These are phyloP conservation scores for Termitomyces heimii DNA, from an alignment of 768 basidiomycete genomes.

Conservation along the genomic window DNA sequence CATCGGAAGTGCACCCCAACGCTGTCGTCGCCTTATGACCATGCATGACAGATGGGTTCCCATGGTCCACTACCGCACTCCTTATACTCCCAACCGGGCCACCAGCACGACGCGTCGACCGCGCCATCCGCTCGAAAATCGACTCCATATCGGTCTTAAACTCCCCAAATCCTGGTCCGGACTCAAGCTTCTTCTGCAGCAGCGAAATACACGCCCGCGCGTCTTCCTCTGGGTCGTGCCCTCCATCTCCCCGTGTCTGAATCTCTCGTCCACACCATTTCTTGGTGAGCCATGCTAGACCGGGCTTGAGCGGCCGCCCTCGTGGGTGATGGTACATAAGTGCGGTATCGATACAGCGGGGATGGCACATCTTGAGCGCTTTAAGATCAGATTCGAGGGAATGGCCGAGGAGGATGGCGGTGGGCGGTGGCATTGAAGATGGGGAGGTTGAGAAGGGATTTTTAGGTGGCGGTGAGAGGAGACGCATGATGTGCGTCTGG, in stretches of 20 bases:
- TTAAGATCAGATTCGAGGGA: constrained; percentile 93
- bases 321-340: constrained; percentile 89
- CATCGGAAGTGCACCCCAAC: constrained; percentile 70
- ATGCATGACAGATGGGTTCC: constrained; percentile 80
- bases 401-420: constrained; percentile 86
- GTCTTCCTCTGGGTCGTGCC: constrained; percentile 95
- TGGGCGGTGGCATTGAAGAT: constrained; percentile 36
- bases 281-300: constrained; percentile 93
- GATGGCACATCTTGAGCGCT: constrained; percentile 82
- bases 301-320: constrained; percentile 90
- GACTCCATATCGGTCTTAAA: constrained; percentile 81
- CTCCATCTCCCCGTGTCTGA: constrained; percentile 76
- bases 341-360: constrained; percentile 88
- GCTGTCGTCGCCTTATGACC: constrained; percentile 77
- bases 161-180: constrained; percentile 79
- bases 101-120: constrained; percentile 33
- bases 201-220: constrained; percentile 85
- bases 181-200: constrained; percentile 71
- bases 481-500: constrained; percentile 59
- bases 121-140: constrained; percentile 80
- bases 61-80: constrained; percentile 78
- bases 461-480: constrained; percentile 46
- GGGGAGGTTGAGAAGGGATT: constrained; percentile 37
- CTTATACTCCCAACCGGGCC: constrained; percentile 38
- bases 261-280: constrained; percentile 92